Evolutionary conservation across 1,284 basidiomycete genomes (phyloP).

Genomic region (Puccinia coronata): DNA sequence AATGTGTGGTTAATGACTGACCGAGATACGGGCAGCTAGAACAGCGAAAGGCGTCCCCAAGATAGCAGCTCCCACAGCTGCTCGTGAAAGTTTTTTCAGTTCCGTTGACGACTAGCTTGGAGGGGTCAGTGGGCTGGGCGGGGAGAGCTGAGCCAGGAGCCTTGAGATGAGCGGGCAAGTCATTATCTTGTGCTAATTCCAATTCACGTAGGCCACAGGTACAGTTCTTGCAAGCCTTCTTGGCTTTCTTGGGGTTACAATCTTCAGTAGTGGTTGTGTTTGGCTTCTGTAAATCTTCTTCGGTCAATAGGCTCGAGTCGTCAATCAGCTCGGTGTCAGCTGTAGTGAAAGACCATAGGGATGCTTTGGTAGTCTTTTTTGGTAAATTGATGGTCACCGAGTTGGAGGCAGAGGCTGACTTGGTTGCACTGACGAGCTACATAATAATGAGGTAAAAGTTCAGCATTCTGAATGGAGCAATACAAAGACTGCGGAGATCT

Average conservation of each 20-base stretch:
- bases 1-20: constrained; percentile 61
- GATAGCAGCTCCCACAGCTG: constrained; percentile 95
- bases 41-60: constrained; percentile 97
- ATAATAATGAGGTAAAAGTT: background rate
- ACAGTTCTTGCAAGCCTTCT: constrained; percentile 91
- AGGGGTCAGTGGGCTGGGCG: constrained; percentile 60
- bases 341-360: constrained; percentile 41
- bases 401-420: constrained; percentile 4
- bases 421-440: constrained; percentile 25
- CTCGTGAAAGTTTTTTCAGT: constrained; percentile 81
- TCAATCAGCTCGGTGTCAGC: constrained; percentile 63
- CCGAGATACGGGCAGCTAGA: constrained; percentile 92
- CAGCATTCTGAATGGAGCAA: background rate
- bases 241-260: constrained; percentile 59
- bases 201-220: constrained; percentile 89
- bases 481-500: background rate
- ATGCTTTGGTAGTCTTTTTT: constrained; percentile 35
- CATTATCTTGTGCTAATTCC: constrained; percentile 71
- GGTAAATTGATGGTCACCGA: constrained; percentile 33
- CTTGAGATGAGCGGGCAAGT: constrained; percentile 61
- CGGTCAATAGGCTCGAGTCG: constrained; percentile 72
- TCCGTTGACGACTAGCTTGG: constrained; percentile 64
- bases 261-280: constrained; percentile 68
- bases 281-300: constrained; percentile 70
- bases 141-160: constrained; percentile 69